Percentiles rank a stretch among this genome's conserved stretches.
These are phyloP conservation scores for Elongisporangium undulatum DNA, from an alignment of 352 stramenopile genomes.

Conservation along the genomic window DNA sequence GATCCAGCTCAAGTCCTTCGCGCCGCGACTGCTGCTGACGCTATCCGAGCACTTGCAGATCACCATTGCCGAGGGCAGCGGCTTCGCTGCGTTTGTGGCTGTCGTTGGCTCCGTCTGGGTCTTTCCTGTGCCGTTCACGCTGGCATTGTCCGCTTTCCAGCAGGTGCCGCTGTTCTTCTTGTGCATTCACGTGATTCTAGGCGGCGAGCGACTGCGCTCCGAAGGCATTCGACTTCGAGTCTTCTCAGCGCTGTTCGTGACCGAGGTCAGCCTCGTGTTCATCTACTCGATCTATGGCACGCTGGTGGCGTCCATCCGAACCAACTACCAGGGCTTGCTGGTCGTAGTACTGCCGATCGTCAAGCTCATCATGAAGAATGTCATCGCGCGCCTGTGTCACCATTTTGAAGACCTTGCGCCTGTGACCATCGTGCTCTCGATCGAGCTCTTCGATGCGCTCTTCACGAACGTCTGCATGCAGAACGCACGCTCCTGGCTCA, in stretches of 20 bases:
- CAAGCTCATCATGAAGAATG: constrained; percentile 27
- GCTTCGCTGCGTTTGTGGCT: neutral
- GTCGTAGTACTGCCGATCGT: constrained; percentile 15
- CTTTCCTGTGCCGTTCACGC: neutral
- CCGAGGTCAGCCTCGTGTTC: neutral
- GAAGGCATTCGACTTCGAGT: neutral
- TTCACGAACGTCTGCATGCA: constrained; percentile 21
- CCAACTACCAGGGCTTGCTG: neutral
- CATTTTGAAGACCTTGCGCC: constrained; percentile 13
- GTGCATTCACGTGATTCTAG: neutral
- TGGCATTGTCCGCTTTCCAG: neutral
- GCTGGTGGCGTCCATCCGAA: neutral
- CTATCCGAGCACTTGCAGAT: neutral
- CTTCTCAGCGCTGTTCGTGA: neutral
- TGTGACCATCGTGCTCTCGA: constrained; percentile 15
- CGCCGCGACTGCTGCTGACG: neutral
- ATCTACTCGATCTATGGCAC: neutral
- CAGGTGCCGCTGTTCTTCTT: neutral
- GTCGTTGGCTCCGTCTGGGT: neutral
- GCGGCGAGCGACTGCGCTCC: neutral
- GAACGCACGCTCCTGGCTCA: constrained; percentile 11
- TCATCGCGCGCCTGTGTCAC: constrained; percentile 9
- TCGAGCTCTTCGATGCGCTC: constrained; percentile 22
- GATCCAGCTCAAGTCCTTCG: neutral
- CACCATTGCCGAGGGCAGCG: neutral